These are phyloP conservation scores for Hibiscus trionum DNA, from an alignment of 345 rosid genomes.

Conservation along the genomic window DNA sequence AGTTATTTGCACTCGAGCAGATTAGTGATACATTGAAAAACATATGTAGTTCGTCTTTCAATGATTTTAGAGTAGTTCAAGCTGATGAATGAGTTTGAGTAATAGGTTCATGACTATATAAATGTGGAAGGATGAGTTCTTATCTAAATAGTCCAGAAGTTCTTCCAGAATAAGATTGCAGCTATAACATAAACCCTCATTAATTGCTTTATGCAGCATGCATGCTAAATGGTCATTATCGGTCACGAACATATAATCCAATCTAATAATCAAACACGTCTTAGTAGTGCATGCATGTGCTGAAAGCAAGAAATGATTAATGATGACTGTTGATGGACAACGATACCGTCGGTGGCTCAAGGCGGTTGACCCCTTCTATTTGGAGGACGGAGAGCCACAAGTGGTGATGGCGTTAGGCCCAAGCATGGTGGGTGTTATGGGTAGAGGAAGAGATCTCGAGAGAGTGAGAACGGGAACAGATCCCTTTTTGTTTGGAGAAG, in stretches of 20 bases:
- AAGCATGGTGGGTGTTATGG: no score
- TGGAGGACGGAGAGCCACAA: no score
- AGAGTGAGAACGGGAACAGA: no score
- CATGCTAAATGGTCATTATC: not conserved
- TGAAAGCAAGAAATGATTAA: slow-evolving; percentile 5
- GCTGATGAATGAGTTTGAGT: not conserved
- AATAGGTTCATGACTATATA: not conserved
- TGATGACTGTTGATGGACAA: not conserved
- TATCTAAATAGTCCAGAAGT: not conserved
- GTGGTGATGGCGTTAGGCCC: no score
- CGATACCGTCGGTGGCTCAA: no score
- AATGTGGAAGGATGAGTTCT: not conserved
- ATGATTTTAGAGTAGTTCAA: not conserved
- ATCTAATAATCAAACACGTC: not conserved
- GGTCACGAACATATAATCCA: not conserved
- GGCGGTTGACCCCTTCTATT: no score
- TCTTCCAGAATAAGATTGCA: not conserved
- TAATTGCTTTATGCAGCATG: not conserved
- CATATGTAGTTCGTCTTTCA: not conserved
- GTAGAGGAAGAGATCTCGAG: no score
- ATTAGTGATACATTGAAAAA: not conserved
- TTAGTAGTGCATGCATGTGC: not conserved
- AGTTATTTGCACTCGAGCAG: not conserved
- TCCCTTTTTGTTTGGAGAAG: no score
- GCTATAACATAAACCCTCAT: not conserved